These are phyloP conservation scores for Neurospora sp. DNA, from an alignment of 2,329 filamentous ascomycete genomes.

Conservation along the genomic window DNA sequence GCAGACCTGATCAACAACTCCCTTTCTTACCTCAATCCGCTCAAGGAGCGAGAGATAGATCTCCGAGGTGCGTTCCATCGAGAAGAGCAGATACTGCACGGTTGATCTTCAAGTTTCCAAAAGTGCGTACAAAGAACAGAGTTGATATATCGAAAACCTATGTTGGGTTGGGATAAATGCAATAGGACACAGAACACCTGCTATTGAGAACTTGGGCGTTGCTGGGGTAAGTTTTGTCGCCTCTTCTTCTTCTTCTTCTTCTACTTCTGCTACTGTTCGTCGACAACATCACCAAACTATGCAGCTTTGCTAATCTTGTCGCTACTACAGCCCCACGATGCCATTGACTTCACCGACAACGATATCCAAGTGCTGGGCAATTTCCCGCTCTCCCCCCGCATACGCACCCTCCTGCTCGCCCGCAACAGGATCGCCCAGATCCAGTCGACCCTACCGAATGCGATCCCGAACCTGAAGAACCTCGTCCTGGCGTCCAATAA, in stretches of 20 bases:
- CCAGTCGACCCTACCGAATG: slow-evolving; percentile 61
- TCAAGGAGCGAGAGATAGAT: slow-evolving; percentile 98
- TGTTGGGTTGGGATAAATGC: slow-evolving; percentile 17
- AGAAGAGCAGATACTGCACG: slow-evolving; percentile 98
- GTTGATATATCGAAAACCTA: slow-evolving; percentile 60
- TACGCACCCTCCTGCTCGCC: slow-evolving; percentile 79
- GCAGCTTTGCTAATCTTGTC: background rate
- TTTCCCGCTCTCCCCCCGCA: slow-evolving; percentile 82
- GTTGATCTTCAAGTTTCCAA: slow-evolving; percentile 23
- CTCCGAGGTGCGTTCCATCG: slow-evolving; percentile 83
- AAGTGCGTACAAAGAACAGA: slow-evolving; percentile 45
- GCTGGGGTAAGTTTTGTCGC: slow-evolving; percentile 59
- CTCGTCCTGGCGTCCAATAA: slow-evolving; percentile 78
- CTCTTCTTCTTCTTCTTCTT: slow-evolving; percentile 2
- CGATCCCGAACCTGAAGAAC: slow-evolving; percentile 72
- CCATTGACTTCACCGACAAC: slow-evolving; percentile 98
- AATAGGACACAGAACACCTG: slow-evolving; percentile 94
- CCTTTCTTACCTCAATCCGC: slow-evolving; percentile 94
- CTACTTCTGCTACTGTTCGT: background rate
- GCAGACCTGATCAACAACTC: slow-evolving; percentile 89
- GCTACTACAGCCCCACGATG: slow-evolving; percentile 67
- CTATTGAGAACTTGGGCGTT: slow-evolving; percentile 94
- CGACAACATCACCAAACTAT: background rate
- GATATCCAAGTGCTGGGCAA: slow-evolving; percentile 84
- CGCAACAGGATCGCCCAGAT: slow-evolving; percentile 81